Conservation (phyloP, 2,329 filamentous ascomycete genomes). For the Metarhizium album region DNA sequence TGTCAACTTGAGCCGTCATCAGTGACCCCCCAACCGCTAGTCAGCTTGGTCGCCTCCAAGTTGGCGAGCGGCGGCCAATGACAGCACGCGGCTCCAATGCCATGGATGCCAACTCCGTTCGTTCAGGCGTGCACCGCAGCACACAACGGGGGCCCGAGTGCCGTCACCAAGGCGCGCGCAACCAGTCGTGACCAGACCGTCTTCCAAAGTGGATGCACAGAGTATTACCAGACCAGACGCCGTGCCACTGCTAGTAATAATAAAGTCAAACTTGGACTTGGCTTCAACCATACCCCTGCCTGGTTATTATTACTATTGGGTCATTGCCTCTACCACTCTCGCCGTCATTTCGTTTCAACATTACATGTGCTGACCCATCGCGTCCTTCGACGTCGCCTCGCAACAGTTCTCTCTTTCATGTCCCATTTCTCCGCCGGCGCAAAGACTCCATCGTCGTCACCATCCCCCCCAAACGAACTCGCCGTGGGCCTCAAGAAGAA, state of each 20-base stretch:
- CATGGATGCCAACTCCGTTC: no score
- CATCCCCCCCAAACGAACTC: slow-evolving; percentile 31
- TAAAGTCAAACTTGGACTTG: neutral
- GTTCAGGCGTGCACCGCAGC: no score
- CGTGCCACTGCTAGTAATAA: no score
- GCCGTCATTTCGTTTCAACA: neutral
- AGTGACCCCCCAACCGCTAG: neutral
- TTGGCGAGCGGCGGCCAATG: neutral
- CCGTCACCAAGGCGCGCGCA: no score
- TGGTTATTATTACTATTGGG: neutral
- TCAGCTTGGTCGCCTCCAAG: neutral
- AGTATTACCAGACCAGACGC: neutral
- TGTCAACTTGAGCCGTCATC: no score
- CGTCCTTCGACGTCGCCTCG: slow-evolving; percentile 1
- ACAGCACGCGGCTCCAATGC: no score
- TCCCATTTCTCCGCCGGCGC: slow-evolving; percentile 57
- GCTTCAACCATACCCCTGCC: neutral
- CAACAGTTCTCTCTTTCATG: slow-evolving; percentile 76
- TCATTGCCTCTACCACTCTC: neutral
- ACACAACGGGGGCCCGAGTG: no score
- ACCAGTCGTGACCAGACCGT: no score
- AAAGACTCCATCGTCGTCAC: slow-evolving; percentile 33
- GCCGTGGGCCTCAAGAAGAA: slow-evolving; percentile 20
- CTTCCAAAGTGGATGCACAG: no score
- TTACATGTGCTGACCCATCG: neutral